Evolutionary conservation across 202 grass and related monocot species (phyloP).

Genomic region (Panicum virgatum): DNA sequence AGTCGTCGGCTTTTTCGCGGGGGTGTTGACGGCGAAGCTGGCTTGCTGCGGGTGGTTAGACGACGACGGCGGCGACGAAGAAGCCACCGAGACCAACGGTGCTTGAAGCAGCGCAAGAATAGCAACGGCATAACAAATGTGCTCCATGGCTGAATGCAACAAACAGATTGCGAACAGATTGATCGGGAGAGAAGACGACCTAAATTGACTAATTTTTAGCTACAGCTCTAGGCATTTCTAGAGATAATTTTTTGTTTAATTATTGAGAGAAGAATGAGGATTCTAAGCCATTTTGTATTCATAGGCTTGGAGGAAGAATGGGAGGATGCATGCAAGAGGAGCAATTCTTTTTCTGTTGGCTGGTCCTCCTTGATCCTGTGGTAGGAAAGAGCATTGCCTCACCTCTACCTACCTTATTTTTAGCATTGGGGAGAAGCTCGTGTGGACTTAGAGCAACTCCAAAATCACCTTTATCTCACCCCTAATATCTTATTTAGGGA

Average conservation of each 20-base stretch:
- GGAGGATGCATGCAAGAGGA: conserved; percentile 9
- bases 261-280: not conserved
- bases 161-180: not conserved
- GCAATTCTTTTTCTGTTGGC: not conserved
- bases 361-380: not conserved
- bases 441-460: no score
- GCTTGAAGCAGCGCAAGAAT: not conserved
- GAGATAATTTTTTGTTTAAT: not conserved
- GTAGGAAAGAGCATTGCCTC: not conserved
- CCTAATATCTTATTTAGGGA: no score
- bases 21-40: not conserved
- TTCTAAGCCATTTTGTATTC: not conserved
- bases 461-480: no score
- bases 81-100: not conserved
- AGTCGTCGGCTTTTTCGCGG: not conserved
- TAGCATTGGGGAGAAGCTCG: not conserved
- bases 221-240: not conserved
- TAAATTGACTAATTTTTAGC: not conserved
- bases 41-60: not conserved
- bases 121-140: not conserved
- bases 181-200: no score
- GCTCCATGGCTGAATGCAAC: conserved; percentile 12
- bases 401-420: conserved; percentile 5
- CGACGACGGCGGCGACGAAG: not conserved
- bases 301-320: not conserved